These are phyloP conservation scores for Aureobasidium leucospermi DNA, from an alignment of 2,329 filamentous ascomycete genomes.

Conservation along the genomic window DNA sequence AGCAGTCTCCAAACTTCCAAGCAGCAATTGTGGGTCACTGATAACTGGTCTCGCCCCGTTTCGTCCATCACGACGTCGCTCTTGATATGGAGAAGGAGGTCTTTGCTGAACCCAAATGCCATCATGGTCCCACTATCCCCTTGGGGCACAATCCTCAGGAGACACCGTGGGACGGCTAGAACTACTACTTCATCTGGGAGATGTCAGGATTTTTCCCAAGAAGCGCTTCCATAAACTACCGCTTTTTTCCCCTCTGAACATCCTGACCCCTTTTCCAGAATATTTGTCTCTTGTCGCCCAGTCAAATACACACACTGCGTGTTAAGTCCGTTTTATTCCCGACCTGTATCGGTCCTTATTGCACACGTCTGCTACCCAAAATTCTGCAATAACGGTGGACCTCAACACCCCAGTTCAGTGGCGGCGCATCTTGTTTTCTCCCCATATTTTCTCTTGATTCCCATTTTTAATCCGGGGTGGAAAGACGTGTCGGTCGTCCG, in stretches of 20 bases:
- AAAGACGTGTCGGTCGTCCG: neutral
- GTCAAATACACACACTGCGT: neutral
- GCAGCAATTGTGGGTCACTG: conserved; percentile 9
- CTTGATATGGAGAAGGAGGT: conserved; percentile 6
- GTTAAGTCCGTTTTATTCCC: neutral
- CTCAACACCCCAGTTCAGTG: conserved; percentile 5
- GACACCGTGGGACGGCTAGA: conserved; percentile 9
- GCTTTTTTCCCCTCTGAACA: neutral
- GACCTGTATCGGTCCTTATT: conserved; percentile 8
- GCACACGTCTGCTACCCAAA: neutral
- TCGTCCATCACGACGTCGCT: neutral
- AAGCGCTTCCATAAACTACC: neutral
- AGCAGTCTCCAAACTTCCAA: neutral
- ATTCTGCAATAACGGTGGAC: conserved; percentile 1
- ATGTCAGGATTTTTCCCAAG: neutral
- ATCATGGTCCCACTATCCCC: conserved; percentile 14
- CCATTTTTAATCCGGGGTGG: neutral
- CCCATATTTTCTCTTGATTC: conserved; percentile 6
- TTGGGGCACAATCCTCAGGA: conserved; percentile 12
- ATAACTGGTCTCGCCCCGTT: neutral
- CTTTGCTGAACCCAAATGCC: conserved; percentile 9
- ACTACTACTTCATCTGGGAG: neutral
- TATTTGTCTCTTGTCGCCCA: neutral
- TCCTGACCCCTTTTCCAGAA: neutral
- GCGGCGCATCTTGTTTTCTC: neutral